A percentile compares a stretch with the other conserved stretches of the same genome.
Conservation (phyloP, 805 yeast species). For the Candida boleticola region DNA sequence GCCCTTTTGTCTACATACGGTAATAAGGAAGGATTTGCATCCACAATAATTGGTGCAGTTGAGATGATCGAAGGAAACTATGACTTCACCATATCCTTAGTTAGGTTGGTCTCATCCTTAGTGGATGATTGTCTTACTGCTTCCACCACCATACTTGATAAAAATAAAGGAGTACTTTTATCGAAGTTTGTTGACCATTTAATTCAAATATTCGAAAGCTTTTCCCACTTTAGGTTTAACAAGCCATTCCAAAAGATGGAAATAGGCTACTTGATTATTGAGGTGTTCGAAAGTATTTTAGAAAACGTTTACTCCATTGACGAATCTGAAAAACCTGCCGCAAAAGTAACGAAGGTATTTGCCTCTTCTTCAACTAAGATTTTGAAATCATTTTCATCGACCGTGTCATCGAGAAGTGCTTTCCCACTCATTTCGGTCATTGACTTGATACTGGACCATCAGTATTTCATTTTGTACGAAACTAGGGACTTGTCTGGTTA, state of each 20-base stretch:
- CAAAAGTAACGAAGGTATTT: slow-evolving; percentile 45
- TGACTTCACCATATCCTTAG: slow-evolving; percentile 57
- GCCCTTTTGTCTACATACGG: slow-evolving; percentile 57
- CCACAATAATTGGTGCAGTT: slow-evolving; percentile 62
- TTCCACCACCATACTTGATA: slow-evolving; percentile 19
- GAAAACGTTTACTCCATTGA: slow-evolving; percentile 56
- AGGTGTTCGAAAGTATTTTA: slow-evolving; percentile 55
- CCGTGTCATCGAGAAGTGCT: slow-evolving; percentile 49
- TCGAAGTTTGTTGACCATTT: slow-evolving; percentile 53
- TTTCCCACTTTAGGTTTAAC: slow-evolving; percentile 65
- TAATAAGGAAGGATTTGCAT: slow-evolving; percentile 63
- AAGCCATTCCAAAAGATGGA: slow-evolving; percentile 55
- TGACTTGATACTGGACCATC: slow-evolving; percentile 40
- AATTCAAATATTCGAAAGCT: slow-evolving; percentile 72
- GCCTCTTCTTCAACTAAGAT: slow-evolving; percentile 51
- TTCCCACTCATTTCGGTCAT: slow-evolving; percentile 53
- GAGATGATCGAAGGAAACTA: slow-evolving; percentile 72
- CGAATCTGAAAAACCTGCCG: slow-evolving; percentile 29
- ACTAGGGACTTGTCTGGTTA: slow-evolving; percentile 43
- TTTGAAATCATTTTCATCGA: slow-evolving; percentile 53
- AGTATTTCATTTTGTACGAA: slow-evolving; percentile 29
- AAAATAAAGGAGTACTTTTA: slow-evolving; percentile 52
- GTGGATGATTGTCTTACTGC: slow-evolving; percentile 45
- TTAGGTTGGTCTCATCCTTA: slow-evolving; percentile 54
- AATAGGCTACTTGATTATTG: slow-evolving; percentile 55